A percentile compares a stretch with the other conserved stretches of the same genome.
These are phyloP conservation scores for Umbellularia californica DNA, from an alignment of 164 flowering plant species.

Conservation along the genomic window DNA sequence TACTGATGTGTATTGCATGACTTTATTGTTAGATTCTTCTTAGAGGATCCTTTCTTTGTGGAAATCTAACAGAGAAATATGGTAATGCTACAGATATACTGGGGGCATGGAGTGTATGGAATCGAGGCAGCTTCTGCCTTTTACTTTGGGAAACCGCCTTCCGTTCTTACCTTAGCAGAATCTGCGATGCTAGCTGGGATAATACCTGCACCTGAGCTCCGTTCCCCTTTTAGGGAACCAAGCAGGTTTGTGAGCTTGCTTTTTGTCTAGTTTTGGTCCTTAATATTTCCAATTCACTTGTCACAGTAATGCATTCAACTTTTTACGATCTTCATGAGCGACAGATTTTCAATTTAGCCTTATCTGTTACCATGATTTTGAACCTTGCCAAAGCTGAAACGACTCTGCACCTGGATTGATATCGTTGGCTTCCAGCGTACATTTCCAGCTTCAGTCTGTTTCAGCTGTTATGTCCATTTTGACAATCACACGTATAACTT, in stretches of 20 bases:
- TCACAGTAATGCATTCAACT: background rate
- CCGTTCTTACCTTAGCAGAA: slow-evolving; percentile 40
- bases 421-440: too few species aligned
- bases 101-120: slow-evolving; percentile 51
- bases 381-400: background rate
- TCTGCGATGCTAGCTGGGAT: slow-evolving; percentile 48
- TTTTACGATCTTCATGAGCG: background rate
- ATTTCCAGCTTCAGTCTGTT: too few species aligned
- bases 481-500: too few species aligned
- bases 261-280: background rate
- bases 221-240: slow-evolving; percentile 39
- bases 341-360: background rate
- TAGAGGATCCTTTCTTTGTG: background rate
- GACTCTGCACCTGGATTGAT: too few species aligned
- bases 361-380: background rate
- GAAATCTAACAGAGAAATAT: slow-evolving; percentile 5
- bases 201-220: slow-evolving; percentile 46
- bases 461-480: too few species aligned
- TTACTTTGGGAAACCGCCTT: slow-evolving; percentile 46
- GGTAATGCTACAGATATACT: slow-evolving; percentile 33
- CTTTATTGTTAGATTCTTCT: background rate
- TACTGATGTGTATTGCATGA: background rate
- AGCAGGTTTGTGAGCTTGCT: slow-evolving; percentile 28
- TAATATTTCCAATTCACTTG: background rate
- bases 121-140: slow-evolving; percentile 41